These are phyloP conservation scores for Trichoderma virens DNA, from an alignment of 495 filamentous ascomycete genomes.

Conservation along the genomic window DNA sequence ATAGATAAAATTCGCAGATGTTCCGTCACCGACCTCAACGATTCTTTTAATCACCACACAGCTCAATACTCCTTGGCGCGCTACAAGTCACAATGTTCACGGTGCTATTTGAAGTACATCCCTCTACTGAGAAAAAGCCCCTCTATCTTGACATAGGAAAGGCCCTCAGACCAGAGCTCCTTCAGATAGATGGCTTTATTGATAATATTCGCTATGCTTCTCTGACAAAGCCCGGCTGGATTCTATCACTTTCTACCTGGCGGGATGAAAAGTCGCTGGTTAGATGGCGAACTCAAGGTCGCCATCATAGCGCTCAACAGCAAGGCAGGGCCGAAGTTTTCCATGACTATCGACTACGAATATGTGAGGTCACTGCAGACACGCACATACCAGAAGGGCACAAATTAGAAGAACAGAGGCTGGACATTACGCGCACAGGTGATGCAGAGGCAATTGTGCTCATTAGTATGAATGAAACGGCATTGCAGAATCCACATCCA, in stretches of 20 bases:
- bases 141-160: constrained; percentile 7
- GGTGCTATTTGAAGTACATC: no score
- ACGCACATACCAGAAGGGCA: constrained; percentile 6
- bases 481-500: neutral
- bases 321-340: constrained; percentile 1
- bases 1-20: no score
- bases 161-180: constrained; percentile 6
- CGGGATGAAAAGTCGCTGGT: constrained; percentile 11
- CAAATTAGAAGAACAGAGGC: neutral
- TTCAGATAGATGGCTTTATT: neutral
- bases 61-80: no score
- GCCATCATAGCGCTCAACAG: constrained; percentile 10
- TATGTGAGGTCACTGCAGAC: neutral
- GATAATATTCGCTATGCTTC: constrained; percentile 9
- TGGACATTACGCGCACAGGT: neutral
- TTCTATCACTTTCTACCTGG: constrained; percentile 11
- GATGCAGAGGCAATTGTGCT: neutral
- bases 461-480: neutral
- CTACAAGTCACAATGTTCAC: no score
- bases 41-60: no score
- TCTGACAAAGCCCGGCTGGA: constrained; percentile 4
- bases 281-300: constrained; percentile 7
- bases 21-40: no score
- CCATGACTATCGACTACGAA: neutral
- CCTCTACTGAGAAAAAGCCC: no score